A percentile compares a stretch with the other conserved stretches of the same genome.
Conservation (phyloP, 208 protist species). For the Trypanosoma melophagium region DNA sequence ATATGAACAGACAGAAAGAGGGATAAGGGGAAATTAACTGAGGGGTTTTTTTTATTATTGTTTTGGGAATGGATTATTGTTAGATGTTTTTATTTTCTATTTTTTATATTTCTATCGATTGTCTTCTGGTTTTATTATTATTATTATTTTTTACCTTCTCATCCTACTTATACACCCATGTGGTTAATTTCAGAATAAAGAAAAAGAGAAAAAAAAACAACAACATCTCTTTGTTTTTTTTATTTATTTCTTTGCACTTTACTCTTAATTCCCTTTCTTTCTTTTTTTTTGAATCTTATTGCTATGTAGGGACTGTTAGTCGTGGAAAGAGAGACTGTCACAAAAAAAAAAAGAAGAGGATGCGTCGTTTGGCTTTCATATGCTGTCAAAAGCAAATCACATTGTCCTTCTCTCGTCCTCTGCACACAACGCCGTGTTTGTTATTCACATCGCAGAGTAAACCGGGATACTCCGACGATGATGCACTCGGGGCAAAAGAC, state of each 20-base stretch:
- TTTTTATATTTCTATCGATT: conserved; percentile 21
- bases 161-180: too few species aligned
- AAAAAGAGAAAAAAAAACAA: background rate
- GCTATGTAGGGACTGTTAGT: background rate
- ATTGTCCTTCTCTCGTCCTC: background rate
- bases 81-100: conserved; percentile 1
- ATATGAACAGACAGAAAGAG: background rate
- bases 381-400: conserved; percentile 10
- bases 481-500: conserved; percentile 56
- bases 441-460: conserved; percentile 10
- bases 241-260: background rate
- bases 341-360: too few species aligned
- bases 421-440: too few species aligned
- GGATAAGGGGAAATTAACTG: background rate
- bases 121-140: conserved; percentile 15
- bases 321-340: too few species aligned
- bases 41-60: conserved; percentile 8
- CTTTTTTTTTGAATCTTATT: conserved; percentile 6
- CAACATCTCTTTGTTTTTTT: background rate
- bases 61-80: conserved; percentile 6
- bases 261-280: conserved; percentile 1
- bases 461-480: conserved; percentile 45
- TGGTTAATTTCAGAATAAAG: too few species aligned
- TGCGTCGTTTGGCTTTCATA: conserved; percentile 9
- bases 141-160: too few species aligned